phyloP scores from a whole-genome alignment of 2,329 filamentous ascomycete genomes.

The Fusarium napiforme region DNA sequence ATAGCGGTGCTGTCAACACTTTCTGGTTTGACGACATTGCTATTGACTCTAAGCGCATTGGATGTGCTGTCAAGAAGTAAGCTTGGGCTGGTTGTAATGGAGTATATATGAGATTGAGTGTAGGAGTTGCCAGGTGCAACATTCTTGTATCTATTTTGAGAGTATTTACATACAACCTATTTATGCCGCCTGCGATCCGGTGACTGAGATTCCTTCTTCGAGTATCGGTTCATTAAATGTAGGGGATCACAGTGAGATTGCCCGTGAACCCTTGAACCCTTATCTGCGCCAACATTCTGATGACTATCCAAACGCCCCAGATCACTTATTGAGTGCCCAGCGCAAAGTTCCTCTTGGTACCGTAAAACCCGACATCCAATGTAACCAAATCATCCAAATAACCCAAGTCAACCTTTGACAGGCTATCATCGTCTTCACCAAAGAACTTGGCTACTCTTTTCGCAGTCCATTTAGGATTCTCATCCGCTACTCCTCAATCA shows the following conservation, averaged over 20 bases:
- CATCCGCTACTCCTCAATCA: constrained; percentile 31
- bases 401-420: constrained; percentile 22
- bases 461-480: constrained; percentile 42
- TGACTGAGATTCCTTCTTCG: neutral
- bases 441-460: constrained; percentile 34
- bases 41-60: constrained; percentile 47
- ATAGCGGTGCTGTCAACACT: constrained; percentile 69
- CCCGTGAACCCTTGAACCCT: rapidly evolving
- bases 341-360: neutral
- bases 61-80: constrained; percentile 30
- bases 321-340: neutral
- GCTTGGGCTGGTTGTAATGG: neutral
- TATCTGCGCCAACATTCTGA: rapidly evolving
- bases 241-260: rapidly evolving
- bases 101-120: constrained; percentile 13
- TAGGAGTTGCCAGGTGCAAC: constrained; percentile 18
- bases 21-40: constrained; percentile 72
- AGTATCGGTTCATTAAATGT: neutral
- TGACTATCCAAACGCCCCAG: rapidly evolving
- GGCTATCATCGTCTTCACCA: neutral
- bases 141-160: constrained; percentile 26
- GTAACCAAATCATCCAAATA: constrained; percentile 36
- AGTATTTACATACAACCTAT: neutral
- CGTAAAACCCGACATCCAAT: constrained; percentile 31
- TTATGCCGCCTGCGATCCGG: neutral